Percentiles rank a stretch among this genome's conserved stretches.
phyloP scores from a whole-genome alignment of 129 eudicot genomes.

The Rutidosis leptorrhynchoides region DNA sequence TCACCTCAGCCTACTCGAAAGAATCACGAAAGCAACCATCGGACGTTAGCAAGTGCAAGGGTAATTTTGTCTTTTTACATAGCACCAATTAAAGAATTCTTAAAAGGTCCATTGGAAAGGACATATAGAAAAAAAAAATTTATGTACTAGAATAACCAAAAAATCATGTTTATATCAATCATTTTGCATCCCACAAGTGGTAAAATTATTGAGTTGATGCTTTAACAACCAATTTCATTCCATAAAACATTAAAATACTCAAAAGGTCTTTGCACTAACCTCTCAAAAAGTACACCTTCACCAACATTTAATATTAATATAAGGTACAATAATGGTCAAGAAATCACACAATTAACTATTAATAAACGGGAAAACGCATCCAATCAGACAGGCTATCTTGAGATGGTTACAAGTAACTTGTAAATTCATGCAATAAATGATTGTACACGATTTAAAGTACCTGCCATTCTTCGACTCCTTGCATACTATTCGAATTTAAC shows the following conservation, averaged over 20 bases:
- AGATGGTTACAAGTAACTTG: conserved; percentile 11
- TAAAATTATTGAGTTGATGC: conserved; percentile 27
- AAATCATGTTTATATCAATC: conserved; percentile 6
- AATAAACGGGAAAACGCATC: too few species aligned
- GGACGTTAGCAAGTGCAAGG: neutral
- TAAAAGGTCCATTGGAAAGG: conserved; percentile 13
- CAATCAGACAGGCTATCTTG: too few species aligned
- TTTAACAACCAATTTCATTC: conserved; percentile 17
- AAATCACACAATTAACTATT: conserved; percentile 10
- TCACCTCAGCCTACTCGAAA: conserved; percentile 68
- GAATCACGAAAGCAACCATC: neutral
- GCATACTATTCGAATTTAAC: conserved; percentile 74
- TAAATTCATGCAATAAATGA: conserved; percentile 8
- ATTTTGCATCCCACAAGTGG: conserved; percentile 21
- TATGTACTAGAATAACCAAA: conserved; percentile 2
- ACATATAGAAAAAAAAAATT: conserved; percentile 6
- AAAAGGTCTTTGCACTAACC: conserved; percentile 26
- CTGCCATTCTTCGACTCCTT: conserved; percentile 96
- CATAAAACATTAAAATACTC: conserved; percentile 23
- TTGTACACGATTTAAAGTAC: conserved; percentile 30
- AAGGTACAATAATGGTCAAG: neutral
- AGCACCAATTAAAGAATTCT: neutral
- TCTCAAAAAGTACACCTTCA: conserved; percentile 12
- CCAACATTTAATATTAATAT: neutral
- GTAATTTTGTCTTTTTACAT: neutral